Percentiles rank a stretch among this genome's conserved stretches.
Conservation (phyloP, 148 eudicot genomes). For the Spergularia marina region DNA sequence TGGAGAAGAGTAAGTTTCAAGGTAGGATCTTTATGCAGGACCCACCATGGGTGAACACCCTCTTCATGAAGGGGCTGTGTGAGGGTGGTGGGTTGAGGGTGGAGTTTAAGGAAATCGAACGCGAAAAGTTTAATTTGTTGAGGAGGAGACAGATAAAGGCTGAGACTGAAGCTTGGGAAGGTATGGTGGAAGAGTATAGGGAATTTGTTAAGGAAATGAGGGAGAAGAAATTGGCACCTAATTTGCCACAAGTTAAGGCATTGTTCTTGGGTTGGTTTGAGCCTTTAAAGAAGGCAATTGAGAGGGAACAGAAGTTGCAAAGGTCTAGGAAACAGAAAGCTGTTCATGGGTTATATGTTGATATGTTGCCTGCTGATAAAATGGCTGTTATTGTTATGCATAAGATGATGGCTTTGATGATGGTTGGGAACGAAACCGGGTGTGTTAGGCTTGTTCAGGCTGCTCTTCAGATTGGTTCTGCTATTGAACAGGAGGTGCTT, state of each 20-base stretch:
- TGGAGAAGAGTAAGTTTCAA: constrained; percentile 31
- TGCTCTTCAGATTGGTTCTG: constrained; percentile 74
- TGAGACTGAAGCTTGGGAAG: constrained; percentile 91
- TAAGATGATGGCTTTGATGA: constrained; percentile 75
- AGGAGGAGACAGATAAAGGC: constrained; percentile 76
- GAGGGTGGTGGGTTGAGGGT: constrained; percentile 25
- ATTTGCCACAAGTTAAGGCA: constrained; percentile 80
- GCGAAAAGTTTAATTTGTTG: constrained; percentile 38
- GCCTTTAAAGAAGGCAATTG: constrained; percentile 77
- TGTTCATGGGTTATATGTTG: constrained; percentile 48
- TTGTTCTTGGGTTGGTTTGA: constrained; percentile 86
- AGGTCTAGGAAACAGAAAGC: constrained; percentile 46
- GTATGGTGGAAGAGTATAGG: constrained; percentile 75
- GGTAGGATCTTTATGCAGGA: constrained; percentile 54
- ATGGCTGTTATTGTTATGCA: constrained; percentile 95
- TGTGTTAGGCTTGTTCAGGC: constrained; percentile 70
- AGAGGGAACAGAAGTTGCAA: constrained; percentile 57
- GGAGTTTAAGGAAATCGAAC: constrained; percentile 30
- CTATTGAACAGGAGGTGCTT: constrained; percentile 79
- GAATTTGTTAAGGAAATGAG: constrained; percentile 78
- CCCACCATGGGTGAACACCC: constrained; percentile 73
- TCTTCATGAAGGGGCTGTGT: constrained; percentile 45
- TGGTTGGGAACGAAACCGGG: constrained; percentile 52
- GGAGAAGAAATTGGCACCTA: constrained; percentile 79
- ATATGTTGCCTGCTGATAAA: constrained; percentile 78